Evolutionary conservation across 2,329 filamentous ascomycete genomes (phyloP).

Genomic region (Fusarium veterinarium): DNA sequence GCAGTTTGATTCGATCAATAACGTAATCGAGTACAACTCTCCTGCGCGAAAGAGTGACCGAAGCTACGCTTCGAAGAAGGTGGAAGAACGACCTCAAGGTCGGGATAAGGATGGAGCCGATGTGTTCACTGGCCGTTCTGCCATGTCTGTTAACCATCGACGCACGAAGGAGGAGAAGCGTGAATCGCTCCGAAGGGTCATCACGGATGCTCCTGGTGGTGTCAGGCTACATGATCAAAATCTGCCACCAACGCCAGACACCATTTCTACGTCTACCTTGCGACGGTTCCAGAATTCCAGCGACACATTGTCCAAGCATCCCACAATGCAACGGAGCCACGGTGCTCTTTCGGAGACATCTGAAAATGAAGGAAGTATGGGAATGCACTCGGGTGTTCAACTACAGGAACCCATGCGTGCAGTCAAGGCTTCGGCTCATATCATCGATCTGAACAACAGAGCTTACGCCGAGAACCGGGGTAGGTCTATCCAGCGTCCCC

Average conservation of each 20-base stretch:
- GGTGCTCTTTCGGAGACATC: constrained; percentile 47
- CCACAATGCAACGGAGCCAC: constrained; percentile 46
- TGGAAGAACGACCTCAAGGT: constrained; percentile 48
- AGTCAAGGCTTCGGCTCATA: constrained; percentile 33
- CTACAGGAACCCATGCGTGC: constrained; percentile 30
- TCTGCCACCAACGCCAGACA: constrained; percentile 70
- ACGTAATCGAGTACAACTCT: constrained; percentile 58
- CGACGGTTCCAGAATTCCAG: constrained; percentile 62
- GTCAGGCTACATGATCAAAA: constrained; percentile 56
- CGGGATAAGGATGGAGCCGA: constrained; percentile 40
- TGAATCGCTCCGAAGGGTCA: constrained; percentile 60
- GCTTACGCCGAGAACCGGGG: constrained; percentile 34
- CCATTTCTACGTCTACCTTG: constrained; percentile 67
- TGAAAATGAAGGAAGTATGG: constrained; percentile 26
- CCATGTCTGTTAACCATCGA: constrained; percentile 35
- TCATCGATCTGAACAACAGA: constrained; percentile 38
- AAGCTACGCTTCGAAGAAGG: constrained; percentile 42
- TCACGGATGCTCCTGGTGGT: constrained; percentile 58
- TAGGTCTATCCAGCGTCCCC: constrained; percentile 53
- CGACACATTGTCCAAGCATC: constrained; percentile 57
- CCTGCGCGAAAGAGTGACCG: constrained; percentile 64
- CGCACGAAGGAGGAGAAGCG: constrained; percentile 60
- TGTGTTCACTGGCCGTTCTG: constrained; percentile 24
- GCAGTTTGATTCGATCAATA: constrained; percentile 59
- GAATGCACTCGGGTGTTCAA: constrained; percentile 31